A percentile compares a stretch with the other conserved stretches of the same genome.
Evolutionary conservation across 192 early-diverging fungal species (phyloP).

Genomic region (Obelidium mucronatum): DNA sequence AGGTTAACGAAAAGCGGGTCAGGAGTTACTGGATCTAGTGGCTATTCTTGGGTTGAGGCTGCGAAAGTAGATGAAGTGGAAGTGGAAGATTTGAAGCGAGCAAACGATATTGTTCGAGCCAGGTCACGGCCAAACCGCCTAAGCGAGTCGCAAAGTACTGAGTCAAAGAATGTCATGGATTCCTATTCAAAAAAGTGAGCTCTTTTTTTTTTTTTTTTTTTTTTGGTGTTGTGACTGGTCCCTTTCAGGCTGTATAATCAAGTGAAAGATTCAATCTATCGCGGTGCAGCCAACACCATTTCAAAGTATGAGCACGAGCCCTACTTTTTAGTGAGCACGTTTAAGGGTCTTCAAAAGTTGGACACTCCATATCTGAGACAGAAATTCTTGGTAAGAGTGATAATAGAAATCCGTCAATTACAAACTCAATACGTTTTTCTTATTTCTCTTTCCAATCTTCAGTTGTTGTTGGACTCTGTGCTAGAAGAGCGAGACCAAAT

Average conservation of each 20-base stretch:
- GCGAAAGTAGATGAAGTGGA: constrained; percentile 22
- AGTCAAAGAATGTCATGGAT: not conserved
- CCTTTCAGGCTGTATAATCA: constrained; percentile 41
- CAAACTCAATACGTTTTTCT: no score
- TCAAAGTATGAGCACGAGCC: constrained; percentile 45
- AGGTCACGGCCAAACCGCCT: no score
- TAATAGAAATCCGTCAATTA: no score
- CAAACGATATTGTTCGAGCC: constrained; percentile 13
- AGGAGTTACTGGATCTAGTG: not conserved
- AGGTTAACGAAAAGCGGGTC: not conserved
- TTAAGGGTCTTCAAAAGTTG: constrained; percentile 43
- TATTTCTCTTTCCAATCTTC: not conserved
- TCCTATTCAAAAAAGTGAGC: not conserved
- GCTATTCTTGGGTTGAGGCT: constrained; percentile 26
- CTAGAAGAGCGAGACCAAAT: constrained; percentile 16
- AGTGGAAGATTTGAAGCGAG: not conserved
- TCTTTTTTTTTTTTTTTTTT: no score
- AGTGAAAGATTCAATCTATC: constrained; percentile 48
- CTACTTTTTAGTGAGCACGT: constrained; percentile 49
- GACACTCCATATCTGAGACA: constrained; percentile 38
- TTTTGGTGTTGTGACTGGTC: not conserved
- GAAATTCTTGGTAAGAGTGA: constrained; percentile 44
- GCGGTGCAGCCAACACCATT: constrained; percentile 45
- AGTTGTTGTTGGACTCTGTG: constrained; percentile 15
- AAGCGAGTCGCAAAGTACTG: no score